A percentile compares a stretch with the other conserved stretches of the same genome.
phyloP scores from a whole-genome alignment of 106 monocot genomes.

The Allium sativum region DNA sequence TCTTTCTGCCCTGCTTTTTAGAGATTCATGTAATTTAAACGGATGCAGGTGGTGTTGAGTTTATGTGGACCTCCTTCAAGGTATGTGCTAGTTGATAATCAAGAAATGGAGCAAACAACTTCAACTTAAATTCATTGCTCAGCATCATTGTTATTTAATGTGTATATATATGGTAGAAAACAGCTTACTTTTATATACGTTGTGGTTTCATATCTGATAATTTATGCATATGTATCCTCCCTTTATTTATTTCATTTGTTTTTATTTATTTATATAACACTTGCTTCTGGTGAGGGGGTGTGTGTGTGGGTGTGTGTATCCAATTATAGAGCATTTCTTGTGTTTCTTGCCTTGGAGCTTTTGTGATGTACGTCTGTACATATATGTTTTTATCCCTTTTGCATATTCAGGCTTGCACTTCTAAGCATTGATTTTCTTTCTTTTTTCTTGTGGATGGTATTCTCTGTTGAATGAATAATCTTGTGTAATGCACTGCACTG shows the following conservation, averaged over 20 bases:
- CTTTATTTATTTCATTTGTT: background rate
- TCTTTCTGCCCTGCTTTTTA: too few relatives aligned
- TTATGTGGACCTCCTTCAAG: conserved; percentile 72
- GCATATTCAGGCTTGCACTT: too few relatives aligned
- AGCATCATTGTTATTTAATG: background rate
- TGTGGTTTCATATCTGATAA: background rate
- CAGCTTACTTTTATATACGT: background rate
- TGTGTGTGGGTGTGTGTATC: too few relatives aligned
- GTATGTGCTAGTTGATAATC: conserved; percentile 16
- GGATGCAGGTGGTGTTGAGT: conserved; percentile 73
- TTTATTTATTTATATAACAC: background rate
- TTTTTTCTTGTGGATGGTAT: too few relatives aligned
- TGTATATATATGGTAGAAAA: background rate
- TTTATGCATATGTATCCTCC: background rate
- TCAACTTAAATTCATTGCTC: background rate
- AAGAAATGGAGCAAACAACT: background rate
- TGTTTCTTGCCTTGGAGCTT: too few relatives aligned
- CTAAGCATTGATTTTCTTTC: too few relatives aligned
- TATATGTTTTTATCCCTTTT: too few relatives aligned
- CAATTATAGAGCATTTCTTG: too few relatives aligned
- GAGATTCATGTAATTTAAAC: background rate
- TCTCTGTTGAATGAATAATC: too few relatives aligned
- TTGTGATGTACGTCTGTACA: too few relatives aligned
- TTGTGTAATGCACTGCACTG: too few relatives aligned
- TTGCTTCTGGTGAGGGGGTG: too few relatives aligned